These are phyloP conservation scores for Coemansia aciculifera DNA, from an alignment of 192 early-diverging fungal species.

Conservation along the genomic window DNA sequence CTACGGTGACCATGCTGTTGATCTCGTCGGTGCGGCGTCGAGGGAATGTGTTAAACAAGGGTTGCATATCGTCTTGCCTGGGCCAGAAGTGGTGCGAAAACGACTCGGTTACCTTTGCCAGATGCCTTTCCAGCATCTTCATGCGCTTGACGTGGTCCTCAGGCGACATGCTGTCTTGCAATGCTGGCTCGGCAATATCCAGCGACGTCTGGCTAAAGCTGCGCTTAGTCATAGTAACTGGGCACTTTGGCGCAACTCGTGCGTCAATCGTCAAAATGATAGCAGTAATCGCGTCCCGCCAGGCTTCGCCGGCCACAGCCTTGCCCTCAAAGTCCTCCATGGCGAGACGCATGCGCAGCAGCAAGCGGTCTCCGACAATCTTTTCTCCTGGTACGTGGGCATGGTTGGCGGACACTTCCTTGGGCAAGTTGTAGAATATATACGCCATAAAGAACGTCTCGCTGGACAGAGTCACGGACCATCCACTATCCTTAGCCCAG, in stretches of 20 bases:
- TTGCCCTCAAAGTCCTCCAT: conserved; percentile 53
- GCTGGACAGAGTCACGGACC: conserved; percentile 52
- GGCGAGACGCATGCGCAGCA: conserved; percentile 53
- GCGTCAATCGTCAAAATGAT: conserved; percentile 55
- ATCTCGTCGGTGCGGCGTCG: conserved; percentile 37
- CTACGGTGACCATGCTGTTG: conserved; percentile 9
- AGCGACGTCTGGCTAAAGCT: conserved; percentile 44
- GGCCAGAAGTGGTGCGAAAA: conserved; percentile 54
- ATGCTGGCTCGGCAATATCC: conserved; percentile 12
- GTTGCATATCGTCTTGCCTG: conserved; percentile 35
- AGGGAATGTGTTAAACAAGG: conserved; percentile 49
- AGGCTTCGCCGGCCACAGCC: conserved; percentile 39
- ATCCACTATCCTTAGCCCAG: conserved; percentile 48
- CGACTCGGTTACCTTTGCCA: conserved; percentile 52
- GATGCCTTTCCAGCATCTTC: conserved; percentile 49
- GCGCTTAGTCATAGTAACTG: conserved; percentile 17
- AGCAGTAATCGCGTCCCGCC: conserved; percentile 52
- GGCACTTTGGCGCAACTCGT: conserved; percentile 38
- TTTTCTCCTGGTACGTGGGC: conserved; percentile 29
- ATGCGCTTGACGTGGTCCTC: conserved; percentile 52
- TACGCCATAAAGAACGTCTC: conserved; percentile 55
- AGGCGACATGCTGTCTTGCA: conserved; percentile 20
- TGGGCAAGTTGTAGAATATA: conserved; percentile 49
- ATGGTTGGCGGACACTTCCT: conserved; percentile 27
- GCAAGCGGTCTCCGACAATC: conserved; percentile 46